phyloP scores from a whole-genome alignment of 163 green algal species.

The Chloroidium sp. region DNA sequence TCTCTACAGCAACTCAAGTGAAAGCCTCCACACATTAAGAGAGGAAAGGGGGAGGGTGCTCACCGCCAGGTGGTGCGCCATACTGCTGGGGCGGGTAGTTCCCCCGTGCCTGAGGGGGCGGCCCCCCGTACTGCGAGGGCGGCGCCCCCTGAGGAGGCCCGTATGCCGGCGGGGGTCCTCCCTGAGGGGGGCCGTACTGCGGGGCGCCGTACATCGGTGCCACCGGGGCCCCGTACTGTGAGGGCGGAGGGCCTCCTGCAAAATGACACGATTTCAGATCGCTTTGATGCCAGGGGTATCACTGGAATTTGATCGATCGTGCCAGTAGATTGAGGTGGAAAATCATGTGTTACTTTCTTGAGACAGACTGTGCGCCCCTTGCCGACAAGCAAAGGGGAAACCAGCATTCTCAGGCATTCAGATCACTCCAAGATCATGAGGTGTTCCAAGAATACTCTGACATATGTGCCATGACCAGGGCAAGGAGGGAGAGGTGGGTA shows the following conservation, averaged over 20 bases:
- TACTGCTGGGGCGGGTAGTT: no score
- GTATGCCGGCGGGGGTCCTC: background rate
- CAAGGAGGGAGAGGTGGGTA: background rate
- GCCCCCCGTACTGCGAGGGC: background rate
- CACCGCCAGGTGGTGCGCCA: no score
- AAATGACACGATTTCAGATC: background rate
- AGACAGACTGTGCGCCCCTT: background rate
- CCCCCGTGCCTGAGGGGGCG: no score
- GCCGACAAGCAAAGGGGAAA: background rate
- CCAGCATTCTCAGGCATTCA: background rate
- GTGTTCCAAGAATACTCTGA: no score
- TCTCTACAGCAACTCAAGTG: no score
- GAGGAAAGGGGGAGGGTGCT: no score
- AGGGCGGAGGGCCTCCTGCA: background rate
- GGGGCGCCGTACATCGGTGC: background rate
- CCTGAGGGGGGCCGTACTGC: background rate
- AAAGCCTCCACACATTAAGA: no score
- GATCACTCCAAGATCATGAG: no score
- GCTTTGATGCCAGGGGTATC: background rate
- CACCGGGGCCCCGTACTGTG: background rate
- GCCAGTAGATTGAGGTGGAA: background rate
- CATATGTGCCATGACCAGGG: background rate
- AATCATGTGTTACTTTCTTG: no score
- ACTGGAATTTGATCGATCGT: background rate
- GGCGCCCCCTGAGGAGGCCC: no score